Evolutionary conservation across 805 yeast species (phyloP), one percentile per base, ranked within the genome.

Genomic region (Wickerhamiella australiensis): DNA sequence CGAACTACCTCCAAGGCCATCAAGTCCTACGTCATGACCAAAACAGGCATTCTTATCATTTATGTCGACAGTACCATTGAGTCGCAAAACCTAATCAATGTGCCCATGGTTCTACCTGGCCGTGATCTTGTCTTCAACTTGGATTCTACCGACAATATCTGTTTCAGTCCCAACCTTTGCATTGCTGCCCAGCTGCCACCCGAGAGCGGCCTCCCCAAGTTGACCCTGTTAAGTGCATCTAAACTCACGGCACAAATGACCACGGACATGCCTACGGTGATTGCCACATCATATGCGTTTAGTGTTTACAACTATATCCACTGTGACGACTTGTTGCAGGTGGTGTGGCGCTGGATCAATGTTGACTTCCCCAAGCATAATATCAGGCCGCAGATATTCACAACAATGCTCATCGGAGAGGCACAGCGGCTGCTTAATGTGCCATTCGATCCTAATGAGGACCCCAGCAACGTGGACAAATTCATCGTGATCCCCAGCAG

Each of bases 381-480:
- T 15, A 60, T 22, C 52, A 61, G 18, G 45, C 53, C 31, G 11
- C 60, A 60, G 51, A 59, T 65, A 56, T 69, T 70, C 35, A 67
- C 63, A 57, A 62, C 63, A 7, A 65, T 74, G 1, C 64, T 81
- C 2, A 61, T 82, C 15, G 69, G 75, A 49, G 95, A 86, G 60
- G 71, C 80, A 1, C 94, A 85, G 59, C 66, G 79, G n/a, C 79
- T 92, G 0, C 73, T 86, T 53, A 82, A 78, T 58, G 79, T 85
- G 57, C 77, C 79, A 27, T 70, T 85, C 49, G 84, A 82, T 59
- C 76, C 78, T 44, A 74, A 79, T 6, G 76, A 78, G 49, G 95
- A 85, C 50, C 59, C 58, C 18, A 82, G 51, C 15, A 52, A 80
- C 45, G 78, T 82, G 2, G 95, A 85, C 58, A 79, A 80, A 58